Evolutionary conservation across 257 asterid species (phyloP), one percentile per base, ranked within the genome.

Genomic region (Solanum clarkiae): DNA sequence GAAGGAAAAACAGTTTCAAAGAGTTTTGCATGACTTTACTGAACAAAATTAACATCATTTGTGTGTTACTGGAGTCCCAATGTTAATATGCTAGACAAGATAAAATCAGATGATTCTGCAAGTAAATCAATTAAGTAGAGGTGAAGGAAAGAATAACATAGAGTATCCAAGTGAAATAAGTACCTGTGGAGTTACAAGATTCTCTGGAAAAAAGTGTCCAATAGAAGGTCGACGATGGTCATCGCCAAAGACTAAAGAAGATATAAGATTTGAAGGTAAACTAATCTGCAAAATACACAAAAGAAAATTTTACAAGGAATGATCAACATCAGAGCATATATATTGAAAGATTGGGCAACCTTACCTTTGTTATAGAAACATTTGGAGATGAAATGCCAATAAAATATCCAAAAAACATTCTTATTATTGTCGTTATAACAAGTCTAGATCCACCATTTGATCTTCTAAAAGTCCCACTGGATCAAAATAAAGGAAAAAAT

Each of bases 371-470:
- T 84, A 95, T 86, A 80, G 97, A 89, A 89, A 90, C 94, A 82
- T 93, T 91, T 51, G 99, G 99, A 91, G 93, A 96, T 7, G 98
- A 93, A 69, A 95, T 92, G 80, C 99, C 98, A 51, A 96, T 83
- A 83, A 94, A 90, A 90, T 96, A 96, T 90, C 99, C 99, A 84
- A 96, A 87, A 80, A 94, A 91, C 91, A 95, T 92, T 84, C 99
- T 98, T 89, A 92, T 92, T 86, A 96, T 86, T 86, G 98, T 91
- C 57, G 98, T 93, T 63, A 94, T 86, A 72, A 96, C 56, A 68
- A 95, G 93, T 69, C 98, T 92, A 66, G 90, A 91, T 70, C 95
- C 85, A 84, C 90, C 97, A 85, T 91, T 92, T 44, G 98, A 82
- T 89, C 84, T 96, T 91, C 89, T 96, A 68, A 87, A 84, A 85